phyloP scores from a whole-genome alignment of 768 basidiomycete genomes.

The Mycena crocata region DNA sequence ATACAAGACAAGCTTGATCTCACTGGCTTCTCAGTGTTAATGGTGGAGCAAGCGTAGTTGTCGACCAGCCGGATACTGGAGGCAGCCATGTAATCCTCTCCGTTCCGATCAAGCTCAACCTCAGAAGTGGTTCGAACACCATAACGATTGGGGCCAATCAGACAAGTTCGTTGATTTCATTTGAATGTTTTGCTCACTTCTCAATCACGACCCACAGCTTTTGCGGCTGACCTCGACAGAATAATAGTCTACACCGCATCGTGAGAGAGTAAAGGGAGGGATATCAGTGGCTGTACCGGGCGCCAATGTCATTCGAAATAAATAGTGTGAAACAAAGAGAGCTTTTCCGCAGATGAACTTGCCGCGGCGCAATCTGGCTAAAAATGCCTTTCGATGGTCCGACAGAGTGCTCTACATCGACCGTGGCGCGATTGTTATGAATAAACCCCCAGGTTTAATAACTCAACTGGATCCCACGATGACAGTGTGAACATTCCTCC shows the following conservation, averaged over 20 bases:
- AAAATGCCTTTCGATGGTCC: slow-evolving; percentile 21
- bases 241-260: slow-evolving; percentile 61
- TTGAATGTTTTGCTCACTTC: background rate
- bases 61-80: slow-evolving; percentile 70
- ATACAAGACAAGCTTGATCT: background rate
- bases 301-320: background rate
- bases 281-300: background rate
- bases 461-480: slow-evolving; percentile 56
- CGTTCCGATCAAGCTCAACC: slow-evolving; percentile 64
- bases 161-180: slow-evolving; percentile 53
- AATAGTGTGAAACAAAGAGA: background rate
- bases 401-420: slow-evolving; percentile 61
- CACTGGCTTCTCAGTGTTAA: slow-evolving; percentile 57
- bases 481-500: slow-evolving; percentile 44
- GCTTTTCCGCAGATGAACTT: slow-evolving; percentile 5
- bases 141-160: slow-evolving; percentile 63
- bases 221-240: slow-evolving; percentile 70
- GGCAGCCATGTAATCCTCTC: slow-evolving; percentile 65
- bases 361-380: slow-evolving; percentile 17
- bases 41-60: slow-evolving; percentile 61
- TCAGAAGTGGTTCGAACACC: slow-evolving; percentile 63
- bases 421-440: slow-evolving; percentile 62
- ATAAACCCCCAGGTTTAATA: slow-evolving; percentile 70
- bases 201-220: slow-evolving; percentile 48
- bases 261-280: background rate